Conservation (phyloP, 768 basidiomycete species). For the Stropharia rugosoannulata region DNA sequence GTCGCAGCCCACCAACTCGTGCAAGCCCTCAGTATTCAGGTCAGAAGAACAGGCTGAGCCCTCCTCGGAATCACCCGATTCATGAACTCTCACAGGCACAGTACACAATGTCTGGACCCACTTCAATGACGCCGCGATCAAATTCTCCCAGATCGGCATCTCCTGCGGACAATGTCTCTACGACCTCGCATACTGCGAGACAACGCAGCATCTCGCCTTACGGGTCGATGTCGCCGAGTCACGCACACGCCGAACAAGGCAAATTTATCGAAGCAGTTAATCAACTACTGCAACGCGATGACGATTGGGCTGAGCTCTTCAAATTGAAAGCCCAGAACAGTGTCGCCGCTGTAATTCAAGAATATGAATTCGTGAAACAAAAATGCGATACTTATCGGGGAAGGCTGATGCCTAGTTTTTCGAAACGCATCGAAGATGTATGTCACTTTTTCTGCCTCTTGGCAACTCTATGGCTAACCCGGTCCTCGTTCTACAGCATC, state of each 20-base stretch:
- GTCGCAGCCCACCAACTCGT: neutral
- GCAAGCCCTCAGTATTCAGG: neutral
- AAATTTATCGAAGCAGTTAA: constrained; percentile 39
- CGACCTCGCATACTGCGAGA: neutral
- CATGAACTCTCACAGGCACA: neutral
- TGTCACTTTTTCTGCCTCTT: constrained; percentile 13
- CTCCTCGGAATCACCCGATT: neutral
- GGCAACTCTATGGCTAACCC: neutral
- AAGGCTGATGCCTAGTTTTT: constrained; percentile 35
- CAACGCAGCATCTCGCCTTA: neutral
- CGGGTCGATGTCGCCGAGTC: neutral
- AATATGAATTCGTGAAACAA: constrained; percentile 3
- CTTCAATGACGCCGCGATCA: neutral
- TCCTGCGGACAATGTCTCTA: neutral
- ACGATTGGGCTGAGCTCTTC: constrained; percentile 46
- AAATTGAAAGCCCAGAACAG: constrained; percentile 12
- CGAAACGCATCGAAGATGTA: constrained; percentile 46
- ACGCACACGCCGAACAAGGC: constrained; percentile 26
- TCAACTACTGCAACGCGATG: constrained; percentile 40
- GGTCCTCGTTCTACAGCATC: constrained; percentile 36
- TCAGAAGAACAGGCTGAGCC: neutral
- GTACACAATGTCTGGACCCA: neutral
- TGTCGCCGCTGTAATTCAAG: constrained; percentile 1
- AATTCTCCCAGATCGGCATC: neutral
- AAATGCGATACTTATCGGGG: constrained; percentile 21